phyloP scores from a whole-genome alignment of 768 basidiomycete genomes.

The Suillus placidus region DNA sequence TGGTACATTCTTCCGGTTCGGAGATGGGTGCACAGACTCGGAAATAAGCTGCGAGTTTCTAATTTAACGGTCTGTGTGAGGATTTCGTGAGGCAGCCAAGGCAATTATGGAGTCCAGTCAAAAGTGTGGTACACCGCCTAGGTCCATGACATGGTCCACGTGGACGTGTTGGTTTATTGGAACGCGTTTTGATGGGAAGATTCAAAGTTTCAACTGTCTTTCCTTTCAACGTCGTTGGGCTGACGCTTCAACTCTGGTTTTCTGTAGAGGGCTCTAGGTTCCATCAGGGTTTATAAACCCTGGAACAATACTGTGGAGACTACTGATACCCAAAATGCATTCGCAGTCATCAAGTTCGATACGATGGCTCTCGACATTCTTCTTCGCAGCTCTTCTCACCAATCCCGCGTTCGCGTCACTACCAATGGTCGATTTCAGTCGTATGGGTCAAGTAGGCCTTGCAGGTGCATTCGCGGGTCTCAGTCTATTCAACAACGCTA shows the following conservation, averaged over 20 bases:
- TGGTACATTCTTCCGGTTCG: slow-evolving; percentile 2
- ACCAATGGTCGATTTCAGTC: slow-evolving; percentile 67
- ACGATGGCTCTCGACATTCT: slow-evolving; percentile 30
- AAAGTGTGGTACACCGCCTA: background rate
- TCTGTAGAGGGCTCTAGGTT: slow-evolving; percentile 7
- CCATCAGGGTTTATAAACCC: slow-evolving; percentile 16
- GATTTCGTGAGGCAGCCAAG: background rate
- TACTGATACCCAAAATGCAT: slow-evolving; percentile 11
- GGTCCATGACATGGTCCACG: slow-evolving; percentile 27
- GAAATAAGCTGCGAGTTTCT: slow-evolving; percentile 5
- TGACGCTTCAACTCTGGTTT: slow-evolving; percentile 1
- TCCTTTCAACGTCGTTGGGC: slow-evolving; percentile 2
- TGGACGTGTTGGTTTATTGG: slow-evolving; percentile 22
- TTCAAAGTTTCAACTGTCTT: slow-evolving; percentile 5
- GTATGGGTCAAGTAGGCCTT: slow-evolving; percentile 91
- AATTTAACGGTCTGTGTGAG: background rate
- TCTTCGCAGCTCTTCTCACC: slow-evolving; percentile 20
- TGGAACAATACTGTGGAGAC: slow-evolving; percentile 7
- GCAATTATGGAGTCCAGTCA: background rate
- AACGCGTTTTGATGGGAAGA: slow-evolving; percentile 10
- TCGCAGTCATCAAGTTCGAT: slow-evolving; percentile 13
- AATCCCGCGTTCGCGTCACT: slow-evolving; percentile 40
- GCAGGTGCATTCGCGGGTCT: slow-evolving; percentile 89
- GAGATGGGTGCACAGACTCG: slow-evolving; percentile 5
- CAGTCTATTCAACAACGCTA: slow-evolving; percentile 66